phyloP scores from a whole-genome alignment of 805 yeast genomes.

The Komagataella pastoris region DNA sequence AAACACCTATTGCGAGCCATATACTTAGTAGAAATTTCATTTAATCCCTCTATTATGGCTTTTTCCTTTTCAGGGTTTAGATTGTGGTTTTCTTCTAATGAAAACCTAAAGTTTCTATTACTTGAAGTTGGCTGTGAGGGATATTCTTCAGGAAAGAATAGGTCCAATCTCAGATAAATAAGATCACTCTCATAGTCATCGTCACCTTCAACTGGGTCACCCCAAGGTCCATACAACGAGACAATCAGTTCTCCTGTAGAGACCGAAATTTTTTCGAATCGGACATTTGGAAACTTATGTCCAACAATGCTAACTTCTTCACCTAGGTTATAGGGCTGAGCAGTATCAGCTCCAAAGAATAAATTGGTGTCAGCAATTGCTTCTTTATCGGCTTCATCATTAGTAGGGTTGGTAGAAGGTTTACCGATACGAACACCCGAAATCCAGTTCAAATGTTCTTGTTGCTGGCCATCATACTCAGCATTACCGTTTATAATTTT shows the following conservation, averaged over 20 bases:
- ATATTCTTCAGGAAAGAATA: constrained; percentile 61
- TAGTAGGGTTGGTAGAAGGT: constrained; percentile 23
- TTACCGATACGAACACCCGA: constrained; percentile 78
- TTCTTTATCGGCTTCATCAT: constrained; percentile 11
- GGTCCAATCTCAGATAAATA: constrained; percentile 54
- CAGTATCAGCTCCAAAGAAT: constrained; percentile 17
- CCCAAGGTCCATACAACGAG: constrained; percentile 75
- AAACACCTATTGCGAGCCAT: constrained; percentile 52
- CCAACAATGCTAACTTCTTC: constrained; percentile 88
- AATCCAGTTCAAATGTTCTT: constrained; percentile 77
- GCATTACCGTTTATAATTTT: constrained; percentile 12
- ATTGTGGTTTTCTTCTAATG: constrained; percentile 72
- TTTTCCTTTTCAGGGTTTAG: constrained; percentile 32
- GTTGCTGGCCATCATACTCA: constrained; percentile 24
- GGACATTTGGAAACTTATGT: constrained; percentile 74
- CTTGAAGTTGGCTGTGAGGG: constrained; percentile 31
- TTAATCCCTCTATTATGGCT: constrained; percentile 37
- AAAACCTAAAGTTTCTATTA: constrained; percentile 34
- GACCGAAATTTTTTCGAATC: constrained; percentile 80
- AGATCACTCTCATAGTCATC: constrained; percentile 22
- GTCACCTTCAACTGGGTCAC: not conserved
- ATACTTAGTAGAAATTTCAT: constrained; percentile 41
- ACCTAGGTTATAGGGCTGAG: constrained; percentile 54
- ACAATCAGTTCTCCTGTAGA: constrained; percentile 70
- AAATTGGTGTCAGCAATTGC: constrained; percentile 12